Base-by-base conservation (phyloP, 2,329 filamentous ascomycete genomes). In the Calonectria crousiana region DNA sequence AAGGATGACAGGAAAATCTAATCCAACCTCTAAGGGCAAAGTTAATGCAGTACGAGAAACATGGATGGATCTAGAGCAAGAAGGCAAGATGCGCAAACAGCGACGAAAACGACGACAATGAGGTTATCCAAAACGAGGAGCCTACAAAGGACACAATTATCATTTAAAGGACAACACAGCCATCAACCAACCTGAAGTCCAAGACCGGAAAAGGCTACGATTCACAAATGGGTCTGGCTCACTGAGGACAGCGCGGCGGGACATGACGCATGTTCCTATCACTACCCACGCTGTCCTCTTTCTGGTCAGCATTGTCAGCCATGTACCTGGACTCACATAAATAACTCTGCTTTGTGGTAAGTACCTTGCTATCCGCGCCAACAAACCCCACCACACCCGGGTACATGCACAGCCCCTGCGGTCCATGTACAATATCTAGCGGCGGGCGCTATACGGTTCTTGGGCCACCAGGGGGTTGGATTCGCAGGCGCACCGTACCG, bases 261-360 rank as follows among this genome's bases (percentile, higher is more conserved):
- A 49, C 60, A 65, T 20, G 38, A n/a, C 18, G 18, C 20, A 65
- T 41, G 30, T 72, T 74, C 23, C 26, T 14, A 28, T 62, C 34
- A 62, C 23, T 41, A 23, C 77, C 76, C 76, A 80, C 78, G 78
- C 77, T 80, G 78, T 80, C 78, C 78, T 79, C 71, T 73, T 69
- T 32, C 20, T 49, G 53, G 51, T 32, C 20, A 41, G 36, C 10
- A 20, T 38, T 78, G 78, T 79, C 74, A 80, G 60, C n/a, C 3
- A 53, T 74, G 67, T 74, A 80, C 78, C 26, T 53, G 3, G 13
- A 18, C 9, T 9, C 13, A 18, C 23, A 2, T 13, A 1, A 3
- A 65, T 47, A 58, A 9, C 41, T n/a, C 51, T 51, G 49, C 74
- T 38, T 70, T 71, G 73, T 52, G 62, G 68, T 49, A 77, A 71